Base-by-base conservation (phyloP, 176 grass and related monocot genomes). In the Oryza glumipatula region DNA sequence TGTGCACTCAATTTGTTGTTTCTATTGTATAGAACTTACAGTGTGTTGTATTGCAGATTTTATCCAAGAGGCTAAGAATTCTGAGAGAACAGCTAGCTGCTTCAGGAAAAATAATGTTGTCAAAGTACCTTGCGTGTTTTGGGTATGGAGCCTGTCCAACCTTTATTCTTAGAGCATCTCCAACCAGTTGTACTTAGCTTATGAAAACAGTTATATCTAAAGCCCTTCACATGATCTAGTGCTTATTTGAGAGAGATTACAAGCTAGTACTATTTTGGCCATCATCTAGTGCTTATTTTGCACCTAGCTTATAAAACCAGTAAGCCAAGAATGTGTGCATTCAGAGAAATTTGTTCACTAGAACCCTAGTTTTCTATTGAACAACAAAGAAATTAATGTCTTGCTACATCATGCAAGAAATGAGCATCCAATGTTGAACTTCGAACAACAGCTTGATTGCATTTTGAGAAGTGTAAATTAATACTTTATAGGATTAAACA, bases 31-130 rank as follows among this genome's bases (percentile, higher is more conserved):
- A 36, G 23, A 82, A 26, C 60, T 81, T 61, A 76, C 51, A 79
- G 22, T 74, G 69, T 80, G 8, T 78, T 67, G 6, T 56, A 85
- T 33, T 83, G 54, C 89, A 98, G 96, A 98, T 92, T 98, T 98
- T 90, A 76, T 78, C 28, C 76, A 75, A 70, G 95, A 98, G 77
- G 96, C 89, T 77, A 94, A 92, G 76, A 98, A 98, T 90, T 98
- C 93, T 60, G 86, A 94, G 89, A 92, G 93, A 88, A 84, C 90
- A 68, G 93, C 96, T 48, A 88, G 65, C 51, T 89, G 83, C 92
- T 93, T 98, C 85, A 88, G 76, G 70, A 95, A 92, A 84, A 92
- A 95, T 81, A 91, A 79, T 47, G 65, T 86, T 70, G 64, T 98
- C 86, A 95, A 88, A 93, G 74, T 98, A 68, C 95, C 95, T 88